phyloP scores from a whole-genome alignment of 2,329 filamentous ascomycete genomes.

The Chrysoporthe cubensis region DNA sequence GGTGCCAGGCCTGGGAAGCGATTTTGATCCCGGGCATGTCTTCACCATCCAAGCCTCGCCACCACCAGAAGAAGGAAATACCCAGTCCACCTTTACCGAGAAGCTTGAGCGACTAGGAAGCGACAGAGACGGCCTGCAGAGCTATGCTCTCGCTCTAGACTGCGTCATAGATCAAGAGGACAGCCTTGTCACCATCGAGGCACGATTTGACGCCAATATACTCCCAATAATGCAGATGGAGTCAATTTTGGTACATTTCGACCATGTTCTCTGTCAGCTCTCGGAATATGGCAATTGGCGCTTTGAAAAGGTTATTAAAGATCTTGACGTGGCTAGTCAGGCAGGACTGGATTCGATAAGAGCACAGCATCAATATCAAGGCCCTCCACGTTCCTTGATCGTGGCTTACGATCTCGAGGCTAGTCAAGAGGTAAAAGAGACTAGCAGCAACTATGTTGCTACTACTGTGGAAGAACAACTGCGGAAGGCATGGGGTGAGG shows the following conservation, averaged over 20 bases:
- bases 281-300: not conserved
- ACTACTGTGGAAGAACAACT: conserved; percentile 34
- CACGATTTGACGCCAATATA: not conserved
- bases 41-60: not conserved
- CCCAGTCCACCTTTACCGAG: not conserved
- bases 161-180: not conserved
- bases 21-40: not conserved
- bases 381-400: not conserved
- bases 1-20: not conserved
- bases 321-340: not conserved
- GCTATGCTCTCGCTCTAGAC: not conserved
- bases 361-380: not conserved
- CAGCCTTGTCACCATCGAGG: not conserved
- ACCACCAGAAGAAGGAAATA: not conserved
- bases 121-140: not conserved
- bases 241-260: not conserved
- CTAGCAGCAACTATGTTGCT: not conserved
- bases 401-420: not conserved
- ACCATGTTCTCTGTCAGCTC: not conserved
- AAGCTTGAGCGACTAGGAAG: not conserved
- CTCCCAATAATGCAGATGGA: not conserved
- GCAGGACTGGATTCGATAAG: not conserved
- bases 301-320: not conserved
- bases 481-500: conserved; percentile 30
- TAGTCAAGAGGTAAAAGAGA: not conserved